Evolutionary conservation across 768 basidiomycete genomes (phyloP).

Genomic region (Auricularia sp.): DNA sequence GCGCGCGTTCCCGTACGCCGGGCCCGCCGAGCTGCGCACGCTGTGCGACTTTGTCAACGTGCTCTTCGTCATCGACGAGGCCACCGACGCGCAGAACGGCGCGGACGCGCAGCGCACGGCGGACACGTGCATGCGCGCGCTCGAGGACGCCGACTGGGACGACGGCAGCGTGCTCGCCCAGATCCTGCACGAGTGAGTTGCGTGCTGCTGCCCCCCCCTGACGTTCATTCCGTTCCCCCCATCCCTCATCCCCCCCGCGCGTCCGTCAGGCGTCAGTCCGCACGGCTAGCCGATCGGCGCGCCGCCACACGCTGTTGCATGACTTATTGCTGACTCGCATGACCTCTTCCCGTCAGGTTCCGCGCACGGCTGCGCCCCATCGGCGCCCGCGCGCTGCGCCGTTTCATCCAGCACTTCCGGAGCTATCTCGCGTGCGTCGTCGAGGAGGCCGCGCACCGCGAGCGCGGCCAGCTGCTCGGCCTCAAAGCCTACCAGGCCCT

Average conservation of each 20-base stretch:
- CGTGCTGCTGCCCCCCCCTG: not conserved
- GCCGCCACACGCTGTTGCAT: not conserved
- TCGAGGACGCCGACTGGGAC: constrained; percentile 42
- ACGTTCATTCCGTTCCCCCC: not conserved
- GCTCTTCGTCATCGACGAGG: constrained; percentile 58
- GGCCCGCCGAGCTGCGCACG: constrained; percentile 46
- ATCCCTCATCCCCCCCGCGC: no score
- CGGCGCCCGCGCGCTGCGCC: constrained; percentile 37
- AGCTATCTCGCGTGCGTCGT: constrained; percentile 50
- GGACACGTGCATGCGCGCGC: constrained; percentile 40
- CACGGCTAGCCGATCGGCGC: no score
- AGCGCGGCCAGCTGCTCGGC: constrained; percentile 44
- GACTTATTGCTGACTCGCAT: not conserved
- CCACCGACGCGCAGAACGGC: constrained; percentile 56
- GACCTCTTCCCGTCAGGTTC: constrained; percentile 32
- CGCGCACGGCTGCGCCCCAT: constrained; percentile 34
- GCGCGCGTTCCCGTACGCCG: constrained; percentile 50
- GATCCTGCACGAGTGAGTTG: constrained; percentile 51
- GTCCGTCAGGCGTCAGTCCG: no score
- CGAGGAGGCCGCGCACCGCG: constrained; percentile 53
- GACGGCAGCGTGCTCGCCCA: constrained; percentile 47
- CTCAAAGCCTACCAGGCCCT: constrained; percentile 44
- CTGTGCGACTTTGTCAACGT: constrained; percentile 57
- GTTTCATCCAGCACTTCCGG: constrained; percentile 44
- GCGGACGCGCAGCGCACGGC: constrained; percentile 45